A percentile compares a stretch with the other conserved stretches of the same genome.
These are phyloP conservation scores for Medicago ruthenica DNA, from an alignment of 306 rosid genomes.

Conservation along the genomic window DNA sequence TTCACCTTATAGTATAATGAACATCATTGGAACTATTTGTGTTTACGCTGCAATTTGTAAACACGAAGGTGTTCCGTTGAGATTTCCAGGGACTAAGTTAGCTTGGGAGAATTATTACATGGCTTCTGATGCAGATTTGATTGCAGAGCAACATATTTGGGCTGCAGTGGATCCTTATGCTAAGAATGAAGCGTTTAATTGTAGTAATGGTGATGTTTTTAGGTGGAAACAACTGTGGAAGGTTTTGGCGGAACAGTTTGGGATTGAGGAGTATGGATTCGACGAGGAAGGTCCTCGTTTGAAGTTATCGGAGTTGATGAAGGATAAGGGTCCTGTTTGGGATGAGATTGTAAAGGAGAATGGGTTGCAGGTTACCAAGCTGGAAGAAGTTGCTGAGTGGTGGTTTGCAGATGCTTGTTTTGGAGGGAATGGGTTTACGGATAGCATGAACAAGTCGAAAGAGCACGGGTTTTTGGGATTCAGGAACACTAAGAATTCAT, in stretches of 20 bases:
- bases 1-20: conserved; percentile 74
- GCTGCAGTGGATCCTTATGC: conserved; percentile 77
- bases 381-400: conserved; percentile 65
- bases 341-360: conserved; percentile 67
- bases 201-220: conserved; percentile 66
- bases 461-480: conserved; percentile 74
- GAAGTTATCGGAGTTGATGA: conserved; percentile 57
- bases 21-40: conserved; percentile 53
- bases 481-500: conserved; percentile 67
- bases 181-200: conserved; percentile 65
- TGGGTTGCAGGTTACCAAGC: conserved; percentile 47
- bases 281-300: conserved; percentile 52
- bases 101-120: conserved; percentile 63
- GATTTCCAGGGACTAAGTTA: conserved; percentile 58
- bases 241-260: conserved; percentile 70
- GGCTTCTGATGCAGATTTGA: conserved; percentile 74
- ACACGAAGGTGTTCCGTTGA: conserved; percentile 60
- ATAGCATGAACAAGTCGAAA: conserved; percentile 67
- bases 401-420: conserved; percentile 54
- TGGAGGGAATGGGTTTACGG: conserved; percentile 13
- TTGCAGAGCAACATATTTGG: conserved; percentile 86
- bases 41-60: conserved; percentile 79
- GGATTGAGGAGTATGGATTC: conserved; percentile 65
- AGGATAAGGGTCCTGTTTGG: conserved; percentile 63
- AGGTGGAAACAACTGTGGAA: conserved; percentile 77